These are phyloP conservation scores for Cyclocybe cylindracea DNA, from an alignment of 768 basidiomycete genomes.

Conservation along the genomic window DNA sequence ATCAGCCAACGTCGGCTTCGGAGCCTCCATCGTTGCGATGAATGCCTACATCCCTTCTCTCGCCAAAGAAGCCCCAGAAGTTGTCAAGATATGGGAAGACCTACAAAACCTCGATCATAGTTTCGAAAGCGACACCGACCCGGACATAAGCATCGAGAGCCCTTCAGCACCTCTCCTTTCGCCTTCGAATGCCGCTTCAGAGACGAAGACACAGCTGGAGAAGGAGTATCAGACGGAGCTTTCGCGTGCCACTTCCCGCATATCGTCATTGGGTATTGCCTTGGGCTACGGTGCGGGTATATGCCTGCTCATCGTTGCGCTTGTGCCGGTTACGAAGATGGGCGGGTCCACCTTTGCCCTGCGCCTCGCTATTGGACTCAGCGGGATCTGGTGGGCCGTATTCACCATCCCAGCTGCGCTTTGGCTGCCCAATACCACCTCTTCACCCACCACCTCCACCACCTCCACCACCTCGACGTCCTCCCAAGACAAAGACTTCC, in stretches of 20 bases:
- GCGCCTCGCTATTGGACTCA: conserved; percentile 80
- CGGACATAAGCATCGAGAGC: conserved; percentile 23
- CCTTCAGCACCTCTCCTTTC: conserved; percentile 41
- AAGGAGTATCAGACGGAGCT: conserved; percentile 56
- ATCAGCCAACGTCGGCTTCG: conserved; percentile 83
- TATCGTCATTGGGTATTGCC: conserved; percentile 85
- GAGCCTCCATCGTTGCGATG: conserved; percentile 84
- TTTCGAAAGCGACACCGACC: conserved; percentile 12
- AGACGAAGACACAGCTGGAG: conserved; percentile 22
- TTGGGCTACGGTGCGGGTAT: conserved; percentile 88
- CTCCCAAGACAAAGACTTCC: conserved; percentile 42
- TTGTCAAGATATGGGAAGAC: conserved; percentile 40
- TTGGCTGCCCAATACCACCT: conserved; percentile 58
- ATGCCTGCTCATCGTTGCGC: conserved; percentile 64
- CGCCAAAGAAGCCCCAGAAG: conserved; percentile 66
- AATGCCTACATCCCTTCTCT: conserved; percentile 85
- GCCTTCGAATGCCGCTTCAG: conserved; percentile 6
- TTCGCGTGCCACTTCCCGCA: conserved; percentile 75
- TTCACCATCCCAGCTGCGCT: conserved; percentile 79
- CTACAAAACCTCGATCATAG: conserved; percentile 13
- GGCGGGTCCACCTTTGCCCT: conserved; percentile 78
- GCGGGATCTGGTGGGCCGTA: conserved; percentile 86
- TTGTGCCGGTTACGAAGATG: conserved; percentile 77
- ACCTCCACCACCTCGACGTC: too few species aligned
- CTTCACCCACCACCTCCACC: conserved; percentile 5